Base-by-base conservation (phyloP, 192 early-diverging fungal genomes). In the Entomortierella beljakovae region DNA sequence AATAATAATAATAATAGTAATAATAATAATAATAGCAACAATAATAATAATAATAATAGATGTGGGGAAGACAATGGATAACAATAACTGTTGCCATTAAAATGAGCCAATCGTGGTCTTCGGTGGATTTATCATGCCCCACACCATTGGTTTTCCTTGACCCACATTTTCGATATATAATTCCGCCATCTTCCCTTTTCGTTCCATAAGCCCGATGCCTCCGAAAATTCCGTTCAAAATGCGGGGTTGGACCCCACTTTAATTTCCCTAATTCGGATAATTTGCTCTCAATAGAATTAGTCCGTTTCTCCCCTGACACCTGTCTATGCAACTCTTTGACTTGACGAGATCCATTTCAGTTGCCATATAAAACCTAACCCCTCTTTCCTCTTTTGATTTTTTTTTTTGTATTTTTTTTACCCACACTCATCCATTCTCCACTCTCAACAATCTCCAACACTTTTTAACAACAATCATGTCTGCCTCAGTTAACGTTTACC, bases 401-500 rank as follows among this genome's bases (percentile, higher is more conserved):
- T 35, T 57, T 33, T 48, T 67, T 10, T 43, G 31, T 11, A 2
- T 43, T 52, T 46, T 57, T 38, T 42, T 57, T 68, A 49, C 22
- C 53, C 51, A 25, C 33, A 48, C 43, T 50, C 23, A 29, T 37
- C 33, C 6, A 53, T 40, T 68, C 33, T 42, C 38, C 64, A 43
- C 37, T 57, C 54, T 7, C 35, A 50, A 32, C 42, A 42, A 29
- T n/a, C n/a, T 18, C 58, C 37, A 32, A 15, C 43, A 10, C 5
- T 8, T 8, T 38, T 13, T 38, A 8, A 6, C 37, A 8, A 15
- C 37, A 34, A 55, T 29, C n/a, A 72, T 72, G 70, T 34, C 69
- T 43, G 53, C 68, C 33, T 34, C 59, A 61, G 59, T 62, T 28
- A 72, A 72, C 54, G 70, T 72, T 59, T 72, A 64, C 70, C 70